phyloP scores from a whole-genome alignment of 805 yeast species.

The Starmerella vaccinii region DNA sequence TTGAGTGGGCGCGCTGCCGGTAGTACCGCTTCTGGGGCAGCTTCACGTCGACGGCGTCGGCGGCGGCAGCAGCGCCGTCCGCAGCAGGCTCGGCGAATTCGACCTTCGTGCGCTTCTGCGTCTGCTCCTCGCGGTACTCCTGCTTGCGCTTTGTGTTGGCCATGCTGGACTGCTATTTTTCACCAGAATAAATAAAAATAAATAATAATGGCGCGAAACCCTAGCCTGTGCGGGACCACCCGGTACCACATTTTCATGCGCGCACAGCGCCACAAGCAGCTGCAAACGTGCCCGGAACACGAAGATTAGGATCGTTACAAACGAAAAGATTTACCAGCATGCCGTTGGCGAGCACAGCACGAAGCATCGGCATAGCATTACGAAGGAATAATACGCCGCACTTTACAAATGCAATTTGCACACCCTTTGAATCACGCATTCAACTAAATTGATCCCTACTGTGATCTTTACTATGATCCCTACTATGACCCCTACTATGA shows the following conservation, averaged over 20 bases:
- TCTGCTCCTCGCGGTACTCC: slow-evolving; percentile 37
- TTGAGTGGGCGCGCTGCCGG: slow-evolving; percentile 95
- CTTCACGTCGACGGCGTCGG: slow-evolving; percentile 27
- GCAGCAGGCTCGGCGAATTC: slow-evolving; percentile 33
- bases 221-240: background rate
- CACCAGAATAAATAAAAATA: background rate
- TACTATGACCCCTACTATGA: too few relatives aligned
- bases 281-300: too few relatives aligned
- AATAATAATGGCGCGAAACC: background rate
- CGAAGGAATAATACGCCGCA: too few relatives aligned
- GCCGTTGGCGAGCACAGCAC: too few relatives aligned
- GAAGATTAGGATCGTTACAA: too few relatives aligned
- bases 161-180: slow-evolving; percentile 1
- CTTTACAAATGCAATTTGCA: too few relatives aligned
- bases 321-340: too few relatives aligned
- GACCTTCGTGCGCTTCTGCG: slow-evolving; percentile 36
- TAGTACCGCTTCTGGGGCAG: slow-evolving; percentile 74
- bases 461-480: too few relatives aligned
- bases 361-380: too few relatives aligned
- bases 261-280: too few relatives aligned
- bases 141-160: slow-evolving; percentile 28
- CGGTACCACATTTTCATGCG: background rate
- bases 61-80: slow-evolving; percentile 7
- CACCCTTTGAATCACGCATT: too few relatives aligned
- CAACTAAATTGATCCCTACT: too few relatives aligned